A percentile compares a stretch with the other conserved stretches of the same genome.
phyloP scores from a whole-genome alignment of 129 eudicot species.

The Chrysanthemum makinoi region DNA sequence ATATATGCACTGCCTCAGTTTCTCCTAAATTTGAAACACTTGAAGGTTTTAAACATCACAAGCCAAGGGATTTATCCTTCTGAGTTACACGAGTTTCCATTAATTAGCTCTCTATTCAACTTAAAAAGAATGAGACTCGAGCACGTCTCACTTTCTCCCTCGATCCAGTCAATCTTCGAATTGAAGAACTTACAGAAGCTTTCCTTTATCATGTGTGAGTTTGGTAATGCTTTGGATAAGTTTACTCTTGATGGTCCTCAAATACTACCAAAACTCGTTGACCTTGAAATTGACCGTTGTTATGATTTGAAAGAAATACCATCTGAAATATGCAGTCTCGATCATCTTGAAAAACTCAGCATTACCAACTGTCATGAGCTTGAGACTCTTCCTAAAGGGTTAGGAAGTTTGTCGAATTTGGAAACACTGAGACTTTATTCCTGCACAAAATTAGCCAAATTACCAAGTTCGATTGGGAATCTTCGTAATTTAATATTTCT shows the following conservation, averaged over 20 bases:
- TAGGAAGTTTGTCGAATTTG: conserved; percentile 32
- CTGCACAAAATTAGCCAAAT: conserved; percentile 21
- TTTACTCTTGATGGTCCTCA: conserved; percentile 1
- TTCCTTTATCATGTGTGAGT: conserved; percentile 49
- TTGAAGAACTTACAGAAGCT: conserved; percentile 41
- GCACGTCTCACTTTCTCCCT: conserved; percentile 38
- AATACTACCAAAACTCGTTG: conserved; percentile 38
- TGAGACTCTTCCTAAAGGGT: conserved; percentile 27
- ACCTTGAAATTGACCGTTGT: conserved; percentile 46
- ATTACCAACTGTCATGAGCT: conserved; percentile 51
- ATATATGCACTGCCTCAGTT: conserved; percentile 40
- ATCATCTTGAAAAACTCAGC: conserved; percentile 38
- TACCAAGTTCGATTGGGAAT: conserved; percentile 23
- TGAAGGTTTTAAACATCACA: conserved; percentile 44
- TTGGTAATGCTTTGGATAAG: conserved; percentile 34
- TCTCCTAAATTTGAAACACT: conserved; percentile 21
- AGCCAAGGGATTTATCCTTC: conserved; percentile 41
- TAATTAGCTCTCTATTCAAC: conserved; percentile 17
- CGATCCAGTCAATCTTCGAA: conserved; percentile 21
- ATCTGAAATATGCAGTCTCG: conserved; percentile 26
- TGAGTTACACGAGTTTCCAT: conserved; percentile 20
- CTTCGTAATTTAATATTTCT: conserved; percentile 20
- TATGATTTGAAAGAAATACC: conserved; percentile 44
- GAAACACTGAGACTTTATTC: conserved; percentile 28
- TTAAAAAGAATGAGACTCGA: conserved; percentile 42